These are phyloP conservation scores for Pythium guiyangense DNA, from an alignment of 352 stramenopile genomes.

Conservation along the genomic window DNA sequence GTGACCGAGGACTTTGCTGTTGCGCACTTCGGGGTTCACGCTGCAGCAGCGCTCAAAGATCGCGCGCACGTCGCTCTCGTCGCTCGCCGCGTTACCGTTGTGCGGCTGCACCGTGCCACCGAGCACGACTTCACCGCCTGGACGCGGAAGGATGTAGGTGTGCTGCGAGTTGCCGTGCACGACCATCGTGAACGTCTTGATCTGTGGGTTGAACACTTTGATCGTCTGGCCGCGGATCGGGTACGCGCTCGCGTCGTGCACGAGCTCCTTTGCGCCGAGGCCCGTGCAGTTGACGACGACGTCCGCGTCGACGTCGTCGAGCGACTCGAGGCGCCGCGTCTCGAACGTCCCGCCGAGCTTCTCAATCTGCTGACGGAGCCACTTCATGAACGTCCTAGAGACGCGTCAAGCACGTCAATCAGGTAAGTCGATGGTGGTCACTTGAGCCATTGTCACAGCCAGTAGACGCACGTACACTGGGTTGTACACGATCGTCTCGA, in stretches of 20 bases:
- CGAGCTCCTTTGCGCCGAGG: slow-evolving; percentile 41
- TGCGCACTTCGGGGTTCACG: slow-evolving; percentile 35
- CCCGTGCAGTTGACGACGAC: slow-evolving; percentile 63
- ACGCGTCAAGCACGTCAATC: too few relatives aligned
- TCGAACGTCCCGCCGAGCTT: slow-evolving; percentile 48
- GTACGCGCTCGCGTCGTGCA: slow-evolving; percentile 31
- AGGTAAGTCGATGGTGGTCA: background rate
- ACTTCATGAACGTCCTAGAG: slow-evolving; percentile 46
- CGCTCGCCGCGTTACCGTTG: slow-evolving; percentile 40
- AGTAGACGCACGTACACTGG: slow-evolving; percentile 35
- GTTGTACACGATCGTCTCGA: slow-evolving; percentile 66
- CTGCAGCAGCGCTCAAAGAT: slow-evolving; percentile 47
- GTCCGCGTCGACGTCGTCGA: slow-evolving; percentile 41
- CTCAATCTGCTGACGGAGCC: slow-evolving; percentile 36
- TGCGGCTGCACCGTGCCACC: slow-evolving; percentile 60
- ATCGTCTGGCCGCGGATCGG: slow-evolving; percentile 63
- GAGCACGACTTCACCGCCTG: slow-evolving; percentile 51
- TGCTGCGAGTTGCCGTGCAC: slow-evolving; percentile 38
- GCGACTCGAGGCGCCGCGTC: slow-evolving; percentile 22
- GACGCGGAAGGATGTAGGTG: slow-evolving; percentile 67
- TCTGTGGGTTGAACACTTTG: slow-evolving; percentile 45
- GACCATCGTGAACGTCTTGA: slow-evolving; percentile 45
- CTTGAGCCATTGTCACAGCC: too few relatives aligned
- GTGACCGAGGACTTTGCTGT: slow-evolving; percentile 31
- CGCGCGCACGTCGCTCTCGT: slow-evolving; percentile 33